Percentiles rank a stretch among this genome's conserved stretches.
phyloP scores from a whole-genome alignment of 306 rosid genomes.

The Mimosa pudica region DNA sequence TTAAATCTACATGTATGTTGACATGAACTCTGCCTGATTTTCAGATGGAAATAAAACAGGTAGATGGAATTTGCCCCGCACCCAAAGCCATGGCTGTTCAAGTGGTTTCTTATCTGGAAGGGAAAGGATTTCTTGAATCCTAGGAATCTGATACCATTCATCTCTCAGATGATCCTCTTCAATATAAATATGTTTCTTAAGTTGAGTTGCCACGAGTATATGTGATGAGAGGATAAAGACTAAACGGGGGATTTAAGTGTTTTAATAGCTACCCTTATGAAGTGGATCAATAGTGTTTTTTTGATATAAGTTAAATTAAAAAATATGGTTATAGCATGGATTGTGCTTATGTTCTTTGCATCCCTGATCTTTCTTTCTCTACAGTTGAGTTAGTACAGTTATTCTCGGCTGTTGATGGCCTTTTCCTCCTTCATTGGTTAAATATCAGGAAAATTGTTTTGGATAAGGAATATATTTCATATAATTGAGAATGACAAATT shows the following conservation, averaged over 20 bases:
- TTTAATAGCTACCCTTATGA: slow-evolving; percentile 5
- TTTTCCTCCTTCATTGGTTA: not conserved
- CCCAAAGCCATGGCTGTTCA: slow-evolving; percentile 65
- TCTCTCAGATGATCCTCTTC: slow-evolving; percentile 20
- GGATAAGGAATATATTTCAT: not conserved
- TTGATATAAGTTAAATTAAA: too few species aligned
- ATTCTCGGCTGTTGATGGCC: not conserved
- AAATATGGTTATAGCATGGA: not conserved
- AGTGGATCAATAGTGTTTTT: not conserved
- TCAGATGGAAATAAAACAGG: slow-evolving; percentile 66
- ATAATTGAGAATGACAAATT: not conserved
- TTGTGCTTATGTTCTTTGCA: not conserved
- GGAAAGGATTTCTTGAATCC: slow-evolving; percentile 63
- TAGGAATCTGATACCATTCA: slow-evolving; percentile 24
- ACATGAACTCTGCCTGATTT: slow-evolving; percentile 18
- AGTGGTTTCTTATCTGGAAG: slow-evolving; percentile 69
- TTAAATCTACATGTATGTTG: slow-evolving; percentile 13
- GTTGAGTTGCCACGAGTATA: not conserved
- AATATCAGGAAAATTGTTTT: not conserved
- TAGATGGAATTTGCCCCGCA: slow-evolving; percentile 56
- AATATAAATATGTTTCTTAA: not conserved
- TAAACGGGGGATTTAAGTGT: slow-evolving; percentile 10
- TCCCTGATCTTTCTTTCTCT: slow-evolving; percentile 14
- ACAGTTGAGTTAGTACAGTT: not conserved
- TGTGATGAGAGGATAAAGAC: slow-evolving; percentile 19